Base-by-base conservation (phyloP, 768 basidiomycete genomes). In the Termitomyces sp. region DNA sequence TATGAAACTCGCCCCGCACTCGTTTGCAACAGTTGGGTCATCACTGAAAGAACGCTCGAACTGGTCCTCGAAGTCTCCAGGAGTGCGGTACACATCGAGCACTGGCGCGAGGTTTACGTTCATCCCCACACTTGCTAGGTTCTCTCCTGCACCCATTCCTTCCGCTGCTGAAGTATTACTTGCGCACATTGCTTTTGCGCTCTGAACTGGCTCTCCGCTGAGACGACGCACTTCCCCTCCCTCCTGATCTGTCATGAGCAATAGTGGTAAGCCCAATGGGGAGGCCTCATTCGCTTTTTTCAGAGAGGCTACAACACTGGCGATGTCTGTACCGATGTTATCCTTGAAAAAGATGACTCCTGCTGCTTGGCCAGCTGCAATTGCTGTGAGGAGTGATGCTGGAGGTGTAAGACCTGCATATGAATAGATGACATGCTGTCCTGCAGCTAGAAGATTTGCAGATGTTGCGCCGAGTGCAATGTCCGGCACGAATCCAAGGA, bases 191-290 rank as follows among this genome's bases (percentile, higher is more conserved):
- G 51, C 48, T 47, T 63, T 63, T 32, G 62, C 62, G 33, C 58
- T 60, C 43, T 55, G 57, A 9, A 58, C 54, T 14, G 62, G 62
- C 32, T 60, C 62, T 32, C 62, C 62, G 14, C 53, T 51, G 2
- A 63, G 59, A 42, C 62, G 54, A 8, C 62, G 52, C 20, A 63
- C 62, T 50, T 56, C 28, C 6, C 62, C 62, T n/a, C 62, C 62
- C 54, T 63, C 62, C 44, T 63, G 62, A 32, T 63, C 62, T 14
- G 62, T 63, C 59, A 63, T 63, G 30, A 63, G 56, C 59, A 63
- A 32, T 10, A 63, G 30, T 7, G 62, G 62, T 33, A 63, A 33
- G 6, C 53, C 48, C 13, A 55, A 35, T 16, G 62, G 59, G 18
- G 58, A 60, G 10, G 44, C 57, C 30, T 53, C 57, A n/a, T 63